phyloP scores from a whole-genome alignment of 495 filamentous ascomycete species.

The Glutinoglossum americanum region DNA sequence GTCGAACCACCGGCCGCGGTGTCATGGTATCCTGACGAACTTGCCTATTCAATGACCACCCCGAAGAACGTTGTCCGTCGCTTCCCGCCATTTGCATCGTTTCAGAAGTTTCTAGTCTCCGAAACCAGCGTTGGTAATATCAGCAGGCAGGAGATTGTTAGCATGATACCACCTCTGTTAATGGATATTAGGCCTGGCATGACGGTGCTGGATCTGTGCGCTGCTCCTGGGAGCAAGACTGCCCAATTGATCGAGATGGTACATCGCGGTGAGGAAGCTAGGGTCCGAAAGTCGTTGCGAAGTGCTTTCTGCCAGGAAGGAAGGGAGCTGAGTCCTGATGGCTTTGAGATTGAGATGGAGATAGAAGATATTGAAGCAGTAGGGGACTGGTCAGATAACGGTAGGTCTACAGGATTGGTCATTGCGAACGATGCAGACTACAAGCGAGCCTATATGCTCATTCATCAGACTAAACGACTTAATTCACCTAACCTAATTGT shows the following conservation, averaged over 20 bases:
- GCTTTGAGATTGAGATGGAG: constrained; percentile 18
- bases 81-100: constrained; percentile 76
- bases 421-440: constrained; percentile 94
- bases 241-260: constrained; percentile 89
- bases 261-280: constrained; percentile 71
- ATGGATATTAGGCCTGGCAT: constrained; percentile 82
- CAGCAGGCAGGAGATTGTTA: constrained; percentile 86
- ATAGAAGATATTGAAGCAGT: constrained; percentile 26
- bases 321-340: constrained; percentile 25
- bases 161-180: constrained; percentile 92
- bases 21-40: constrained; percentile 75
- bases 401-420: constrained; percentile 70
- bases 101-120: constrained; percentile 95
- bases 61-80: constrained; percentile 83
- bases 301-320: constrained; percentile 27
- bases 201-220: constrained; percentile 85
- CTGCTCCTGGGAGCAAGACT: constrained; percentile 89
- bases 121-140: constrained; percentile 96
- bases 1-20: constrained; percentile 67
- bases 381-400: constrained; percentile 48
- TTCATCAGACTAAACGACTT: constrained; percentile 90
- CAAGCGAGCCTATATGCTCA: constrained; percentile 85
- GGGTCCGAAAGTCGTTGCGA: constrained; percentile 33
- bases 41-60: constrained; percentile 92
- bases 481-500: constrained; percentile 94